phyloP scores from a whole-genome alignment of 1,284 basidiomycete species.

The Leccinum griseonigrum region DNA sequence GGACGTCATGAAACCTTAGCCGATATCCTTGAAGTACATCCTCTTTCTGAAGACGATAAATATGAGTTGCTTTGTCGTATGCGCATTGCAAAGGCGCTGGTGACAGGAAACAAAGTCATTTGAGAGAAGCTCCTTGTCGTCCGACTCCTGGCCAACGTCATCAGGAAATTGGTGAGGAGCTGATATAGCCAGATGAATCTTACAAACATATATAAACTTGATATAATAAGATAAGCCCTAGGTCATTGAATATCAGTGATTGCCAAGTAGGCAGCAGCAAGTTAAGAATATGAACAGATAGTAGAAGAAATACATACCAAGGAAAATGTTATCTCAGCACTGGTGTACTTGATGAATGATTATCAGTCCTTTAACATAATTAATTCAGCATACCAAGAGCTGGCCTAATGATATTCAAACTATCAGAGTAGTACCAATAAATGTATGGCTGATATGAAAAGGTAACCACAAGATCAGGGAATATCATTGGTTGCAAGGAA shows the following conservation, averaged over 20 bases:
- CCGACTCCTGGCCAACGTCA: conserved; percentile 77
- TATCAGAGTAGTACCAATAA: no score
- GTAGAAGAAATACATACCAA: no score
- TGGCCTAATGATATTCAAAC: no score
- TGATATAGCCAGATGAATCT: neutral
- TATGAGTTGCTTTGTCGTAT: conserved; percentile 90
- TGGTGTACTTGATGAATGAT: no score
- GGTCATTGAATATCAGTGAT: neutral
- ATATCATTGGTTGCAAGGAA: no score
- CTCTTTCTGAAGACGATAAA: conserved; percentile 81
- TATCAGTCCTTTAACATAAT: no score
- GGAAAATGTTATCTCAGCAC: no score
- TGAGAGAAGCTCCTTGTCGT: conserved; percentile 82
- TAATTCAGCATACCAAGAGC: no score
- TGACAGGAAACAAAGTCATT: conserved; percentile 53
- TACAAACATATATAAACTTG: neutral
- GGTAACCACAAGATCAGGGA: no score
- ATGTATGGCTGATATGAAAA: no score
- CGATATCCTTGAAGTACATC: conserved; percentile 69
- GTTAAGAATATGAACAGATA: no score
- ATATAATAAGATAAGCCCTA: neutral
- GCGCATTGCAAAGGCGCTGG: conserved; percentile 71
- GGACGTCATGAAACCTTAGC: conserved; percentile 72
- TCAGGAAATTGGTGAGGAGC: neutral
- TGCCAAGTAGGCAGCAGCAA: neutral